Base-by-base conservation (phyloP, 164 flowering plant genomes). In the Liriodendron chinense region DNA sequence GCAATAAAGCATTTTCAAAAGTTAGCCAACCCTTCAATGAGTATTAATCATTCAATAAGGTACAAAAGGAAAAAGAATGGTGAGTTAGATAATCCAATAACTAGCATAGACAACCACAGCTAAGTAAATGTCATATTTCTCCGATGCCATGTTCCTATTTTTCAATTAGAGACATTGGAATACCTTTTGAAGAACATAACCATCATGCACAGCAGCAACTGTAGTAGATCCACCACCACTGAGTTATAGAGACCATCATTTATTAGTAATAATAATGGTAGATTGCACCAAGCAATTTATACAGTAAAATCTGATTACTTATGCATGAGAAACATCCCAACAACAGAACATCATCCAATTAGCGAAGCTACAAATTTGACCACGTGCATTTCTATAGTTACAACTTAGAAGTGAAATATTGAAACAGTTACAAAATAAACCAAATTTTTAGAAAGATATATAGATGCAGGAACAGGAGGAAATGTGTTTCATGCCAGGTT, bases 161-260 rank as follows among this genome's bases (percentile, higher is more conserved):
- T 64, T 64, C 67, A 22, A 64, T 23, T 21, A 13, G 18, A 64
- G 26, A 24, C 53, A 13, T 25, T 9, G 64, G 5, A 70, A 68
- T 85, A 96, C 99, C 97, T 91, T 96, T 81, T 91, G 98, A 78
- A 96, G 96, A 79, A 96, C 98, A 81, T 90, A 94, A 67, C 98
- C 98, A 86, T 94, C 98, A 78, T 94, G 98, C 34, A 96, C 99
- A 34, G 99, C 94, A 50, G 96, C 92, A 75, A 94, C 85, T 13
- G 97, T 94, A 63, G 98, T 94, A 75, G 97, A 94, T 80, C 99
- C 99, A 82, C 98, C 98, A 65, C 99, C 99, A 87, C 98, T 96
- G 85, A 57, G 74, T 26, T 34, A 77, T 3, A 28, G 53, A 77
- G 25, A 71, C 34, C 9, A 16, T 25, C 25, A 71, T 24, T 25